These are phyloP conservation scores for Fusarium neocosmosporiellum DNA, from an alignment of 2,329 filamentous ascomycete species.

Conservation along the genomic window DNA sequence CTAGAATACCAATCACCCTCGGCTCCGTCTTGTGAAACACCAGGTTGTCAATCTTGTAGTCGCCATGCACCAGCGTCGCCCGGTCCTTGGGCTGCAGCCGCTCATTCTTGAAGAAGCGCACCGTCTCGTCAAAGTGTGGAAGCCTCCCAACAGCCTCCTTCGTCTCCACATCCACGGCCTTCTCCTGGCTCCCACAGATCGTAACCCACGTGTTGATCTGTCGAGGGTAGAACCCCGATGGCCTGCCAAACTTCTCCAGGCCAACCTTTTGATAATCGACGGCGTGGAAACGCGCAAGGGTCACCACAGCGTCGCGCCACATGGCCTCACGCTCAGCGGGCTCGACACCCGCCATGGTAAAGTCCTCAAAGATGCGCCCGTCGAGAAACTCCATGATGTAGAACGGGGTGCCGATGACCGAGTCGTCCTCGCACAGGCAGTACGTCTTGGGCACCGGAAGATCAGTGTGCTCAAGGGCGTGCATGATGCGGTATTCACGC, in stretches of 20 bases:
- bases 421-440: conserved; percentile 85
- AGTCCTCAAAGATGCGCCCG: conserved; percentile 92
- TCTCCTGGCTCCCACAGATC: conserved; percentile 82
- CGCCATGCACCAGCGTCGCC: conserved; percentile 86
- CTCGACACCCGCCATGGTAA: conserved; percentile 78
- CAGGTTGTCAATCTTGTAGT: conserved; percentile 95
- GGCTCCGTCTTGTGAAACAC: conserved; percentile 92
- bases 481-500: conserved; percentile 91
- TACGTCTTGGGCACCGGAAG: conserved; percentile 88
- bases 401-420: conserved; percentile 88
- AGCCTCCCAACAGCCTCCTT: conserved; percentile 81
- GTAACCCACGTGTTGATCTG: conserved; percentile 86
- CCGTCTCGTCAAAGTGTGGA: conserved; percentile 84
- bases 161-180: conserved; percentile 80
- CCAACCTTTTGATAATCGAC: conserved; percentile 75
- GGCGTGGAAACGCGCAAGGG: conserved; percentile 86
- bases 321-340: conserved; percentile 78
- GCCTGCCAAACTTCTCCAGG: conserved; percentile 78
- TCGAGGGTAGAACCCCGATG: conserved; percentile 82
- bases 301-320: conserved; percentile 87
- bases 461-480: conserved; percentile 80
- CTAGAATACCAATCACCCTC: conserved; percentile 89
- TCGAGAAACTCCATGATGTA: conserved; percentile 98
- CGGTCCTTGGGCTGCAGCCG: conserved; percentile 79
- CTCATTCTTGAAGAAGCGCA: conserved; percentile 79